A percentile compares a stretch with the other conserved stretches of the same genome.
Evolutionary conservation across 371 early-diverging fungal species (phyloP).

Genomic region (Mortierella sp.): DNA sequence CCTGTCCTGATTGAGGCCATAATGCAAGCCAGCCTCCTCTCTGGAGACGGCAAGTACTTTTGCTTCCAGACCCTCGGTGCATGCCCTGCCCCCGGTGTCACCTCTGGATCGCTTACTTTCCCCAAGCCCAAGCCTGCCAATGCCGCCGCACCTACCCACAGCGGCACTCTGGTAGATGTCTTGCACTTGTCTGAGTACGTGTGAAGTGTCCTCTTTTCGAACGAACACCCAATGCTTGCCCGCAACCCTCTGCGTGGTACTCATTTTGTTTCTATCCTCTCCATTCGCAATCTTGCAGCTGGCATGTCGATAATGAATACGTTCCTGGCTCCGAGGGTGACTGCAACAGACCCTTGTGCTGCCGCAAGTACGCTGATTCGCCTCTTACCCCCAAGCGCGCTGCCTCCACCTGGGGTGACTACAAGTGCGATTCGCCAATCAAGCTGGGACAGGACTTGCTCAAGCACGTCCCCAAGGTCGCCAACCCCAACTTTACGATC

Average conservation of each 20-base stretch:
- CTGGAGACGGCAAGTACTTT: slow-evolving; percentile 45
- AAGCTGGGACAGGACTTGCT: slow-evolving; percentile 61
- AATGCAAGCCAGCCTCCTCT: slow-evolving; percentile 31
- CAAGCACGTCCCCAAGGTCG: slow-evolving; percentile 55
- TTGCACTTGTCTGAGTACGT: slow-evolving; percentile 66
- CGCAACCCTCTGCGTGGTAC: no score
- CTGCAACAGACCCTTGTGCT: slow-evolving; percentile 69
- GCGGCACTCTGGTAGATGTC: slow-evolving; percentile 58
- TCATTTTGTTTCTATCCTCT: not conserved
- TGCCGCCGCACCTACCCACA: slow-evolving; percentile 32
- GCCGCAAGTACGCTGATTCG: slow-evolving; percentile 55
- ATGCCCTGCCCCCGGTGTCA: slow-evolving; percentile 29
- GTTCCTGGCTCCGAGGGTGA: slow-evolving; percentile 61
- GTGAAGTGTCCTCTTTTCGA: not conserved
- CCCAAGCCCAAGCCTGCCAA: slow-evolving; percentile 62
- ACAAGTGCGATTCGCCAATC: slow-evolving; percentile 63
- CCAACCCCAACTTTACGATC: slow-evolving; percentile 60
- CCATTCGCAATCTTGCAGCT: slow-evolving; percentile 20
- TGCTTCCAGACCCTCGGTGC: slow-evolving; percentile 31
- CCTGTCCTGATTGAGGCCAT: slow-evolving; percentile 41
- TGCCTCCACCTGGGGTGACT: slow-evolving; percentile 58
- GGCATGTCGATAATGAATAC: slow-evolving; percentile 71
- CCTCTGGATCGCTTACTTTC: slow-evolving; percentile 55
- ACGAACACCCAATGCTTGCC: no score
- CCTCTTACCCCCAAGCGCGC: slow-evolving; percentile 38